These are phyloP conservation scores for Basidioascus undulatus DNA, from an alignment of 768 basidiomycete genomes.

Conservation along the genomic window DNA sequence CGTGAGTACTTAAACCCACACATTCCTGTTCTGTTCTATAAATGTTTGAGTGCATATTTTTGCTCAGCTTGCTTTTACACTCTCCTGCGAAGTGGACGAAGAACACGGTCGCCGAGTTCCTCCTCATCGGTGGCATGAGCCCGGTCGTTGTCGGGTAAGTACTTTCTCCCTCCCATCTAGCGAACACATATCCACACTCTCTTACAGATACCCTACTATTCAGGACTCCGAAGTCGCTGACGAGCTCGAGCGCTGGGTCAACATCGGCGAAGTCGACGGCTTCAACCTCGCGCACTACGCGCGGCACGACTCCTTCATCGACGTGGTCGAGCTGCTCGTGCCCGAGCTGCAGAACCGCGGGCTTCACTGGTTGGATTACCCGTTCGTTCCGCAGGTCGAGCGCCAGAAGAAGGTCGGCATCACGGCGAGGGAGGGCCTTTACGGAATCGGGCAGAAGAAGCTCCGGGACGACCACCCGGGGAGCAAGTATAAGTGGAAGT, in stretches of 20 bases:
- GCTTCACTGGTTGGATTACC: conserved; percentile 3
- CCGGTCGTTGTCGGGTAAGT: not conserved
- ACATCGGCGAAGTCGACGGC: not conserved
- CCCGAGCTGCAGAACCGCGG: conserved; percentile 3
- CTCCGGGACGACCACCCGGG: not conserved
- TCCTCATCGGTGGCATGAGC: not conserved
- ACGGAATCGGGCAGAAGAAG: not conserved
- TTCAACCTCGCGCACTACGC: not conserved
- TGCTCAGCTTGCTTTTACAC: not conserved
- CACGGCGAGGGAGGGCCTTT: conserved; percentile 1
- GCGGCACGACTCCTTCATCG: not conserved
- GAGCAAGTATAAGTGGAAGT: not conserved
- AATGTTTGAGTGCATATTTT: not conserved
- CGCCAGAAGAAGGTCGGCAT: not conserved
- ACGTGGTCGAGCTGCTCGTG: conserved; percentile 2
- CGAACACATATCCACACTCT: no score
- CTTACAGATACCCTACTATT: not conserved
- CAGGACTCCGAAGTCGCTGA: not conserved
- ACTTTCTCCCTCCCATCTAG: not conserved
- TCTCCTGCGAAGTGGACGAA: not conserved
- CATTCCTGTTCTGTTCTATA: no score
- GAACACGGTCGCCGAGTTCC: not conserved
- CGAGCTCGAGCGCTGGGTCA: not conserved
- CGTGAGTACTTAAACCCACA: no score
- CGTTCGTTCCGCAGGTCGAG: not conserved